Evolutionary conservation across 495 filamentous ascomycete genomes (phyloP).

Genomic region (Aspergillus biplanus): DNA sequence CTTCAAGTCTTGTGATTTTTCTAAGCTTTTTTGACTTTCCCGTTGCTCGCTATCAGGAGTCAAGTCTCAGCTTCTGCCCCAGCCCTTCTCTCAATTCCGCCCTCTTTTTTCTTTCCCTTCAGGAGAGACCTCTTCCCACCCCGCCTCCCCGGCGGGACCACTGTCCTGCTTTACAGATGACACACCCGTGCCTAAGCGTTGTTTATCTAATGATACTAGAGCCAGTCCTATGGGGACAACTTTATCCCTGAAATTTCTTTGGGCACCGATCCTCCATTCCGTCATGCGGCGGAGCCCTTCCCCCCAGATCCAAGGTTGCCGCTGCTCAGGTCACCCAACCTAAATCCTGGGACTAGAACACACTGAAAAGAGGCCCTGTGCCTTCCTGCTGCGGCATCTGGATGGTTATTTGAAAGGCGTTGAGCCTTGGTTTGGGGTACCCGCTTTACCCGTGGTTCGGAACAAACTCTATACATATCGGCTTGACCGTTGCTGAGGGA

Average conservation of each 20-base stretch:
- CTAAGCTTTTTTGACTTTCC: too few relatives aligned
- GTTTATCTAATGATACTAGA: conserved; percentile 6
- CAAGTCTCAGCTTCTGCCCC: too few relatives aligned
- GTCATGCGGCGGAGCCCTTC: conserved; percentile 20
- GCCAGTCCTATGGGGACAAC: neutral
- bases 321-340: conserved; percentile 10
- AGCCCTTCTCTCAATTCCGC: too few relatives aligned
- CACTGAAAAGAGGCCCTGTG: neutral
- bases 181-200: neutral
- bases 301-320: conserved; percentile 1
- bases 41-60: too few relatives aligned
- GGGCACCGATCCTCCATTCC: conserved; percentile 7
- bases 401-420: neutral
- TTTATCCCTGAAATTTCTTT: conserved; percentile 11
- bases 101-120: too few relatives aligned
- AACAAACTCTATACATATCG: conserved; percentile 41
- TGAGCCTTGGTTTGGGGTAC: conserved; percentile 35
- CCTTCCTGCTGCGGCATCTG: conserved; percentile 3
- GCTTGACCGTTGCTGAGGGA: conserved; percentile 18
- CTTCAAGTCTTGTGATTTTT: too few relatives aligned
- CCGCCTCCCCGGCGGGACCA: too few relatives aligned
- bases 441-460: conserved; percentile 48
- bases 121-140: too few relatives aligned
- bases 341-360: conserved; percentile 1
- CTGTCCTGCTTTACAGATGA: too few relatives aligned